Base-by-base conservation (phyloP, 257 asterid species). In the Echium plantagineum region DNA sequence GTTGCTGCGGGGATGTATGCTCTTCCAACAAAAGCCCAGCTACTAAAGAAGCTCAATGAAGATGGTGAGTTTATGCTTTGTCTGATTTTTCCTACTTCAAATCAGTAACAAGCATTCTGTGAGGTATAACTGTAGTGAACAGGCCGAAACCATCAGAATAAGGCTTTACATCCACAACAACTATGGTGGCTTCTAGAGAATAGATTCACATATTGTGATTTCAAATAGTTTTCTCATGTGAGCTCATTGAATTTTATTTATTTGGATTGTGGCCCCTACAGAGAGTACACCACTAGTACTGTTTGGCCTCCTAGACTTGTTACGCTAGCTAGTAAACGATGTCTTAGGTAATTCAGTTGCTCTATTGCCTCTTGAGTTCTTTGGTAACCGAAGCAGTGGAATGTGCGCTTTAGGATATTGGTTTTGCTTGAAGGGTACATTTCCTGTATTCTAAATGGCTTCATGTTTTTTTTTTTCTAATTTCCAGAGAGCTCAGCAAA, bases 1-100 rank as follows among this genome's bases (percentile, higher is more conserved):
- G 95, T 85, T 26, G 75, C 71, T 57, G 95, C 94, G 1, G 98
- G 98, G 51, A 87, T 91, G 98, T 91, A 87, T 75, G 89, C 88
- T 59, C 94, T 91, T 67, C 98, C 98, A 18, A 82, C 95, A 3
- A 89, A 79, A 66, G 75, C 82, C 61, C 96, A 91, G 66, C 80
- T 91, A 22, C 48, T 91, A 78, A 76, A 61, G 71, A 91, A 87
- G 68, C 94, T 91, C 66, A 82, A 87, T 38, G 98, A 91, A 81
- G 94, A 91, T 68, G 96, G 97, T 86, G 62, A 79, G 91, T 78
- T 61, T 54, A 21, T 57, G n/a, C 31, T 68, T 70, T 53, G 59
- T n/a, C 71, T 21, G 20, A 22, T 15, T 9, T 71, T 0, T 52
- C 19, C 28, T 16, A 52, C 20, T 20, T 21, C 57, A n/a, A n/a